phyloP scores from a whole-genome alignment of 2,329 filamentous ascomycete species.

The Calonectria crousiana region DNA sequence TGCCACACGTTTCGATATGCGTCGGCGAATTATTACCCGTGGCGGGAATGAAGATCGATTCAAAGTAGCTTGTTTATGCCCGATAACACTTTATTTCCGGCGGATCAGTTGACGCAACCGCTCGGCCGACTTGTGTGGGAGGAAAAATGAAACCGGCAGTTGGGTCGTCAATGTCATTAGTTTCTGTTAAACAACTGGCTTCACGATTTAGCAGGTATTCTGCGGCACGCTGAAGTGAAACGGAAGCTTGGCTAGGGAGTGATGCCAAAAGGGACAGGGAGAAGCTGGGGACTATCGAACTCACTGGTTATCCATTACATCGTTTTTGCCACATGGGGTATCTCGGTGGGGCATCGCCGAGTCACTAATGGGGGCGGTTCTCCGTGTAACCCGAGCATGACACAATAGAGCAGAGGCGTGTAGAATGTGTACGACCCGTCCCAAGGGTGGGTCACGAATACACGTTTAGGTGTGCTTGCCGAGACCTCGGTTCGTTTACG shows the following conservation, averaged over 20 bases:
- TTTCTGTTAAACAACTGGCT: background rate
- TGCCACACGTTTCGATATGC: background rate
- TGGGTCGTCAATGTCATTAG: background rate
- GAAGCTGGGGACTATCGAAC: background rate
- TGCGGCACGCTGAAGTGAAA: background rate
- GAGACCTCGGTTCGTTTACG: background rate
- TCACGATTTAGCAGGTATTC: background rate
- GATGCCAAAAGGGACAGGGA: background rate
- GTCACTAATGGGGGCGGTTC: background rate
- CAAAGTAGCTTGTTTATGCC: background rate
- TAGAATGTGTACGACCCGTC: background rate
- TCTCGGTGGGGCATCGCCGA: background rate
- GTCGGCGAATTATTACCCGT: background rate
- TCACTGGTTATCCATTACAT: background rate
- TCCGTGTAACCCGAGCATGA: background rate
- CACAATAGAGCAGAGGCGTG: background rate
- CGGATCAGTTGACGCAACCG: background rate
- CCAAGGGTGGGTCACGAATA: background rate
- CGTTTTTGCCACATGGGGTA: background rate
- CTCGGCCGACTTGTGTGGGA: background rate
- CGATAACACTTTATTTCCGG: background rate
- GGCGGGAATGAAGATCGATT: background rate
- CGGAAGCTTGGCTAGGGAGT: background rate
- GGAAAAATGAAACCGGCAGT: background rate
- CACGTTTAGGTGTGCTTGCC: background rate